Conservation (phyloP, 2,329 filamentous ascomycete genomes). For the Xylariaceae sp. region DNA sequence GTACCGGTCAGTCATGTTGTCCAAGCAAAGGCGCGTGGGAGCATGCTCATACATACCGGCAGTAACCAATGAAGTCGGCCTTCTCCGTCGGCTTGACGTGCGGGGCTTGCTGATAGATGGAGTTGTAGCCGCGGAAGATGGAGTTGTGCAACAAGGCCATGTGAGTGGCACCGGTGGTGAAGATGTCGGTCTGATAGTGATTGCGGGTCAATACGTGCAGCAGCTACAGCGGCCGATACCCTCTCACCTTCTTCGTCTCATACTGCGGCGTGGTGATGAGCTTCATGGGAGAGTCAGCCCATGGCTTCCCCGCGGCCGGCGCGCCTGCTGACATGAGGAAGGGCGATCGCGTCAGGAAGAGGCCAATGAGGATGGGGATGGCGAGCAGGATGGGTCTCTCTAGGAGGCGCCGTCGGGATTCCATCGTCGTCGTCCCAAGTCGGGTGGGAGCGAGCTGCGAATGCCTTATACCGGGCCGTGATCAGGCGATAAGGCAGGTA, state of each 20-base stretch:
- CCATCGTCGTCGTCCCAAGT: no score
- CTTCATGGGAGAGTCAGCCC: slow-evolving; percentile 49
- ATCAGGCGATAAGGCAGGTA: no score
- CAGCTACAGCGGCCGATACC: slow-evolving; percentile 1
- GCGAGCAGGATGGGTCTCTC: slow-evolving; percentile 25
- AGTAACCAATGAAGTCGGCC: slow-evolving; percentile 50
- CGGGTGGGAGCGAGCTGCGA: no score
- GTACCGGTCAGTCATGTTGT: no score
- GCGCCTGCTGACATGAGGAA: slow-evolving; percentile 30
- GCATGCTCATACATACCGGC: no score
- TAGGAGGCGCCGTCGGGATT: slow-evolving; percentile 15
- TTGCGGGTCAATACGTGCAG: background rate
- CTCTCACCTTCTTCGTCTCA: slow-evolving; percentile 45
- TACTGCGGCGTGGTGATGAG: slow-evolving; percentile 47
- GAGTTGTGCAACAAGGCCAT: slow-evolving; percentile 56
- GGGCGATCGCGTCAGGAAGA: slow-evolving; percentile 30
- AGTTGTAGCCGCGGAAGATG: slow-evolving; percentile 57
- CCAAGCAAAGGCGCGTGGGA: no score
- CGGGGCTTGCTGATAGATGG: slow-evolving; percentile 52
- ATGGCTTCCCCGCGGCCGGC: slow-evolving; percentile 27
- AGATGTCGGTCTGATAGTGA: slow-evolving; percentile 43
- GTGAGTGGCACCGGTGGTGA: slow-evolving; percentile 51
- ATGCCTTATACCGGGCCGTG: no score
- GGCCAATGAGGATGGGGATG: slow-evolving; percentile 27
- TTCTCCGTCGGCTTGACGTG: slow-evolving; percentile 44